Base-by-base conservation (phyloP, 768 basidiomycete genomes). In the Termitomyces sp. region DNA sequence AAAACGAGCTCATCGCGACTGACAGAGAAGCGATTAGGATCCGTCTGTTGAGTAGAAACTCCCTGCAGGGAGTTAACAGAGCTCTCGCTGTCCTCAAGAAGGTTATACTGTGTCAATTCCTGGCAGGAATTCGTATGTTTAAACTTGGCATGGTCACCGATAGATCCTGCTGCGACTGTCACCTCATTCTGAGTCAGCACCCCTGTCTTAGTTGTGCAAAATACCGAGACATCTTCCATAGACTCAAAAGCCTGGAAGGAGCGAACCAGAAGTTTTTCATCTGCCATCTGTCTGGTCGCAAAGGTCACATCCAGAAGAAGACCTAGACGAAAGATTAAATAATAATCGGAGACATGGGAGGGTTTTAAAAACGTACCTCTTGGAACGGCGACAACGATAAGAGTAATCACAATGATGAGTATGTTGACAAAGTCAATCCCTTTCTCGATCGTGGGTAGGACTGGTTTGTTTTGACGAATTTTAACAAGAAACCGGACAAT, bases 231-330 rank as follows among this genome's bases (percentile, higher is more conserved):
- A 66, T 98, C 96, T 20, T 91, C 95, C 96, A 98, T 98, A 0
- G 94, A 98, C 76, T 99, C 97, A 74, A 95, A 98, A 16, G 95
- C 94, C 5, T 91, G 91, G 41, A 98, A 84, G 4, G 97, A 92
- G 57, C 95, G 94, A 35, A 98, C 96, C 44, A 98, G 85, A 0
- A 98, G 79, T 56, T 96, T 97, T 72, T 95, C 90, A 68, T 87
- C 82, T 8, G 95, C 91, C 97, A 98, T 98, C 16, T 95, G 88
- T 67, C 91, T 95, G 50, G 95, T 98, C 0, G 95, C 97, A 69
- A 98, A 99, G 1, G 95, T 96, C 53, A 98, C 95, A 44, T 95
- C 95, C 56, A 98, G 80, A 4, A 96, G 96, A 3, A 98, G 79
- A 69, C 95, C 91, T 91, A 35, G 10, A 35, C 10, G 35, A 10